Percentiles rank a stretch among this genome's conserved stretches.
phyloP scores from a whole-genome alignment of 306 rosid species.

The Trichosanthes truncata region DNA sequence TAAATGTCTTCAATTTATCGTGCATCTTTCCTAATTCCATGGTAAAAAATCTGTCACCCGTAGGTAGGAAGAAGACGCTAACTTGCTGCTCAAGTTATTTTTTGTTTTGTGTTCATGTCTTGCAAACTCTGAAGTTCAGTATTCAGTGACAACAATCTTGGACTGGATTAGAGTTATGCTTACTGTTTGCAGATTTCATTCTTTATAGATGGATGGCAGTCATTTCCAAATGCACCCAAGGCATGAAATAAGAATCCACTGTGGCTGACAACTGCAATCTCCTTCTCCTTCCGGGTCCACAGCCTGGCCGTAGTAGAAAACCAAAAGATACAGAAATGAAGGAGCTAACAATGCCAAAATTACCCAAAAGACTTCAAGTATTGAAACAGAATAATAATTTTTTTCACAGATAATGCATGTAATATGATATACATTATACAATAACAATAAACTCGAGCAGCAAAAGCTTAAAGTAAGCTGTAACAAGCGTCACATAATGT shows the following conservation, averaged over 20 bases:
- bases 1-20: background rate
- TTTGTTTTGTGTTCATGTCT: background rate
- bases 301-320: constrained; percentile 35
- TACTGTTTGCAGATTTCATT: constrained; percentile 61
- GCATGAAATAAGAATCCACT: constrained; percentile 64
- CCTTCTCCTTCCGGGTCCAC: constrained; percentile 90
- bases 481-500: background rate
- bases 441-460: background rate
- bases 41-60: background rate
- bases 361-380: background rate
- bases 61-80: background rate
- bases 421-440: background rate
- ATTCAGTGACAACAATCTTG: background rate
- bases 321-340: background rate
- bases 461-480: background rate
- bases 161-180: constrained; percentile 16
- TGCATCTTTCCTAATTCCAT: background rate
- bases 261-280: constrained; percentile 77
- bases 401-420: background rate
- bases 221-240: constrained; percentile 67
- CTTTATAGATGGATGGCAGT: constrained; percentile 58
- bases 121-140: background rate
- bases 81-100: background rate
- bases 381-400: background rate
- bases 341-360: background rate